Base-by-base conservation (phyloP, 208 protist genomes). In the Naegleria fowleri region DNA sequence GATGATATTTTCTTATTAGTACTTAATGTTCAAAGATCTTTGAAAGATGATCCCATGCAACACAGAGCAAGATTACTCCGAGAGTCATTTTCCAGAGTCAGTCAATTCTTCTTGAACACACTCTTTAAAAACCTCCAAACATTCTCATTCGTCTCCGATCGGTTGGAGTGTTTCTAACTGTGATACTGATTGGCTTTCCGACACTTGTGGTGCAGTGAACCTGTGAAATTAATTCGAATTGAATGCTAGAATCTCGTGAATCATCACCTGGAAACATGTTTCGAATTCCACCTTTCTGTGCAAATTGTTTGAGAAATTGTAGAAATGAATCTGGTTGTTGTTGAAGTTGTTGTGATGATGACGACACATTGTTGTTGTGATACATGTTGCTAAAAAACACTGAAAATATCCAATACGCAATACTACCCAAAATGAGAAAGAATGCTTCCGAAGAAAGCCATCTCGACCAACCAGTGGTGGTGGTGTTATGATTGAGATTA, bases 161-260 rank as follows among this genome's bases (percentile, higher is more conserved):
- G 0, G 22, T 39, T 89, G 48, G 48, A 29, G 86, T 67, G 59
- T 89, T 89, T 89, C 86, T 89, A 29, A 89, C 86, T 11, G 48
- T 89, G 5, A 89, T 43, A 67, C 48, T 67, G 9, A 89, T 89
- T 7, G 86, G 86, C 11, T 67, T 89, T 67, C 86, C 86, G 7
- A 89, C 86, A 41, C n/a, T 41, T 41, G 86, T 89, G 0, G 86
- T 89, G 39, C 86, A 89, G 67, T 89, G 39, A 16, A 89, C 48
- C 25, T 89, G 86, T 41, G 86, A 89, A 29, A 89, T 89, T 55
- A 89, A 40, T 89, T 89, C 86, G 59, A 89, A 89, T 67, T 89
- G 86, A 89, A 89, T 40, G 39, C 36, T 48, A 5, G 86, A 51
- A 67, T 89, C 86, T 38, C 86, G 1, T 38, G 86, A 55, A 40